Evolutionary conservation across 2,329 filamentous ascomycete species (phyloP).

Genomic region (Plectosphaerella sp.): DNA sequence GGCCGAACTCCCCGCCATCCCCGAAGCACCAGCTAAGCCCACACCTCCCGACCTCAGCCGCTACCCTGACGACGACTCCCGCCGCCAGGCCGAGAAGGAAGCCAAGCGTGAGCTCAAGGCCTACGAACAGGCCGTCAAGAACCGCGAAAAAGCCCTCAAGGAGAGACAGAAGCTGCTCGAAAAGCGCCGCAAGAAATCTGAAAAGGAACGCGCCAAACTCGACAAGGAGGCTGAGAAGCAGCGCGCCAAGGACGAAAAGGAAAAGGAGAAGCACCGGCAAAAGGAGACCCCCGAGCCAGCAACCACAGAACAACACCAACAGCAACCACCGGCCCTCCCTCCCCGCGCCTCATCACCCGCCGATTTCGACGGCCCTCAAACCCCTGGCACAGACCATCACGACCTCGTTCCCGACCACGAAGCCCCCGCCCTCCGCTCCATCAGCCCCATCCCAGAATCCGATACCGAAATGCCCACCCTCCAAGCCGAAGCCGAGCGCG

Average conservation of each 20-base stretch:
- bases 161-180: conserved; percentile 58
- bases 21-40: conserved; percentile 49
- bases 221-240: conserved; percentile 14
- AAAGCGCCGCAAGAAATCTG: conserved; percentile 43
- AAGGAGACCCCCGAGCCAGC: background rate
- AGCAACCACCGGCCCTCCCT: background rate
- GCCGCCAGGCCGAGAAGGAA: conserved; percentile 67
- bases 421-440: conserved; percentile 1
- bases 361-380: no score
- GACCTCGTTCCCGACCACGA: background rate
- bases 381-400: no score
- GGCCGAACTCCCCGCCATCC: conserved; percentile 35
- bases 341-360: no score
- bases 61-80: conserved; percentile 59
- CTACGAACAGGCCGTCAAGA: conserved; percentile 63
- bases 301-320: background rate
- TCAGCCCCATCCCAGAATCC: background rate
- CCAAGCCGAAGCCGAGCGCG: conserved; percentile 12
- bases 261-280: conserved; percentile 4
- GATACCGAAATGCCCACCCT: conserved; percentile 9
- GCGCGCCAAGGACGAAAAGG: conserved; percentile 8
- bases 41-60: conserved; percentile 50
- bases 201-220: conserved; percentile 34
- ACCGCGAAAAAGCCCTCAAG: conserved; percentile 58
- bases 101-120: conserved; percentile 56